Base-by-base conservation (phyloP, 2,329 filamentous ascomycete genomes). In the Claviceps sp. region DNA sequence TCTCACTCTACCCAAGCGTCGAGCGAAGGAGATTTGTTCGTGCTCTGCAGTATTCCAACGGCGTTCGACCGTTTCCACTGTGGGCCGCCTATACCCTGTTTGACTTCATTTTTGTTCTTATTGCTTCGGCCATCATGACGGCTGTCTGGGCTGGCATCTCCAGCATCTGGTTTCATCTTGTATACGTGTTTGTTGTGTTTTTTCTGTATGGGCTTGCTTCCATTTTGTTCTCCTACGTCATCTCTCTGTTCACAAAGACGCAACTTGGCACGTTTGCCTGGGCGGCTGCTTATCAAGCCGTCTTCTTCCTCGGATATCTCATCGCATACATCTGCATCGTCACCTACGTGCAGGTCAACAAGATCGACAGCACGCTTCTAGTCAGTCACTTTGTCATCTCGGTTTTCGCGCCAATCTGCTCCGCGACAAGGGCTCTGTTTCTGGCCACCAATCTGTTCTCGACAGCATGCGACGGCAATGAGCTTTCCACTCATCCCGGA, bases 31-130 rank as follows among this genome's bases (percentile, higher is more conserved):
- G 82, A 48, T 85, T 88, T 56, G 87, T 96, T 23, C 80, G 90
- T 49, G 85, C 86, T 16, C 72, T 96, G 34, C 85, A 96, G 65
- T 96, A 95, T 67, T 94, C 87, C 50, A 96, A 95, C 61, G 90
- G 90, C 46, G 88, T 95, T 29, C 77, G 86, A 13, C 83, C 86
- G 0, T 72, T 86, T 8, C 88, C 89, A 0, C 72, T 96, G 1
- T 96, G 91, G 90, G 67, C 87, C 5, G 87, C 90, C 1, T 94
- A 96, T 62, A 73, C 85, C 1, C 61, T 74, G 0, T 95, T 95
- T 61, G 90, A 96, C 68, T 88, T 90, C 56, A 63, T 78, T 44
- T 81, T 94, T 52, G 82, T 88, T 1, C 62, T 94, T 14, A 51
- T 64, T 14, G 78, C 82, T 26, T 82, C 83, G 20, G 80, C 81